These are phyloP conservation scores for Suillus fuscotomentosus DNA, from an alignment of 768 basidiomycete species.

Conservation along the genomic window DNA sequence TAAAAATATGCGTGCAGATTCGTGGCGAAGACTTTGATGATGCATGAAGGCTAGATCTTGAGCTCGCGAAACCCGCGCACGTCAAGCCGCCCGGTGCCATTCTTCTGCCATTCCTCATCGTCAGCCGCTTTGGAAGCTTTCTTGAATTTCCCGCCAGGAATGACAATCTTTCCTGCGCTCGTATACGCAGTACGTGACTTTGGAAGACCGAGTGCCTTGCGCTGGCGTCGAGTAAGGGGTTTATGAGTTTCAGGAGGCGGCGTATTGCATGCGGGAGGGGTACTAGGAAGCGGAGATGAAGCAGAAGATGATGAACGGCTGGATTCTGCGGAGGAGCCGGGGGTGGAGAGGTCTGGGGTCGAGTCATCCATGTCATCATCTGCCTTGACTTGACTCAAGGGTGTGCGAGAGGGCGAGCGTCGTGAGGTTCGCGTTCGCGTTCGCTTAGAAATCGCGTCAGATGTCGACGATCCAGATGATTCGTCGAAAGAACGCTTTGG, in stretches of 20 bases:
- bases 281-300: conserved; percentile 37
- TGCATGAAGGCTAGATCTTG: conserved; percentile 48
- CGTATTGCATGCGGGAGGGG: conserved; percentile 19
- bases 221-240: conserved; percentile 62
- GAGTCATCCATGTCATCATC: conserved; percentile 31
- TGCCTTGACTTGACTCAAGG: conserved; percentile 18
- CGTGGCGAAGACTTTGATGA: conserved; percentile 3
- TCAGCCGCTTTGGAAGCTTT: conserved; percentile 31
- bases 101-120: conserved; percentile 56
- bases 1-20: conserved; percentile 6
- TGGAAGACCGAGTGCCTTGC: conserved; percentile 67
- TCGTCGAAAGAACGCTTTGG: conserved; percentile 65
- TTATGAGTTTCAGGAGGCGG: conserved; percentile 34
- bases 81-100: conserved; percentile 71
- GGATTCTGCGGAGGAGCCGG: conserved; percentile 27
- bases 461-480: conserved; percentile 42
- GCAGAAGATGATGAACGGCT: conserved; percentile 30
- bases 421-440: conserved; percentile 33
- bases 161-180: conserved; percentile 54
- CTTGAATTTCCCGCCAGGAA: conserved; percentile 60
- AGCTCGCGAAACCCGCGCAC: conserved; percentile 77
- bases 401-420: conserved; percentile 17
- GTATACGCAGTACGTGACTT: conserved; percentile 42
- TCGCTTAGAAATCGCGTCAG: conserved; percentile 35
- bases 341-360: conserved; percentile 45